A percentile compares a stretch with the other conserved stretches of the same genome.
Conservation (phyloP, 192 early-diverging fungal species). For the Thamnidium elegans region DNA sequence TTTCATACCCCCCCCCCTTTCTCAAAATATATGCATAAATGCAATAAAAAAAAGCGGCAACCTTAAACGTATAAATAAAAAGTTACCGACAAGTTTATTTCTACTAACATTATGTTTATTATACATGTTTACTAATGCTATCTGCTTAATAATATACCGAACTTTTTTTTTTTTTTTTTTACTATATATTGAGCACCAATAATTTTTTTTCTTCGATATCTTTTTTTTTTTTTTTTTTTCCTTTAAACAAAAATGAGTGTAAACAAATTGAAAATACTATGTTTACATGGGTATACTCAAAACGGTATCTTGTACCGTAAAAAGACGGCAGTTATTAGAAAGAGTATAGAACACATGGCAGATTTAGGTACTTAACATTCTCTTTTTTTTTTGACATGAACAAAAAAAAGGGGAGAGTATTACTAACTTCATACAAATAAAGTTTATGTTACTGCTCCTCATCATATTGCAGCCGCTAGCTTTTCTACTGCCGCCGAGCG, state of each 20-base stretch:
- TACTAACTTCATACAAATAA: neutral
- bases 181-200: too few relatives aligned
- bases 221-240: too few relatives aligned
- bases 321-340: slow-evolving; percentile 43
- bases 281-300: slow-evolving; percentile 51
- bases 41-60: too few relatives aligned
- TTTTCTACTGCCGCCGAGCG: slow-evolving; percentile 38
- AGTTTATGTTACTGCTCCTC: slow-evolving; percentile 50
- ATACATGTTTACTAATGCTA: too few relatives aligned
- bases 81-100: too few relatives aligned
- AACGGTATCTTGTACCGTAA: slow-evolving; percentile 45
- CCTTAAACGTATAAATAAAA: too few relatives aligned
- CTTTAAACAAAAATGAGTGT: neutral
- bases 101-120: too few relatives aligned
- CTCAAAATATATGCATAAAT: too few relatives aligned
- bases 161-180: too few relatives aligned
- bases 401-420: neutral
- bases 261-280: slow-evolving; percentile 41
- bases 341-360: slow-evolving; percentile 40
- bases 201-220: too few relatives aligned
- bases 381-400: neutral
- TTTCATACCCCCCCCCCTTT: too few relatives aligned
- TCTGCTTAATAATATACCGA: too few relatives aligned
- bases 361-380: slow-evolving; percentile 36
- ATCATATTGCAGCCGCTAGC: slow-evolving; percentile 38